Percentiles rank a stretch among this genome's conserved stretches.
phyloP scores from a whole-genome alignment of 257 asterid species.

The Craterostigma plantagineum region DNA sequence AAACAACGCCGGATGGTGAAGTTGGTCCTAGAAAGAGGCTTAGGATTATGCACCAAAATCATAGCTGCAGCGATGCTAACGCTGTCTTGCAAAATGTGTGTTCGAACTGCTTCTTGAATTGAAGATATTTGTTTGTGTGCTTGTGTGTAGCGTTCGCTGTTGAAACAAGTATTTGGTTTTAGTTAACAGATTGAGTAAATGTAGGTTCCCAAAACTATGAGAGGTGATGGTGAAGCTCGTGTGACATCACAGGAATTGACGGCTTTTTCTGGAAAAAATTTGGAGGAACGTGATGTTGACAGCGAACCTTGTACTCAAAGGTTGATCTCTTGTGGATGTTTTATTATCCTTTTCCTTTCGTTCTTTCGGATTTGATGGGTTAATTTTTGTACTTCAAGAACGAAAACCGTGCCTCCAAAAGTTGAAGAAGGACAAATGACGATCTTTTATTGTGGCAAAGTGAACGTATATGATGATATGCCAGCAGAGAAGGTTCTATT shows the following conservation, averaged over 20 bases:
- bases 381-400: slow-evolving; percentile 5
- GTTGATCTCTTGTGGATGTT: too few relatives aligned
- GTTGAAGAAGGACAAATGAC: slow-evolving; percentile 40
- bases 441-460: slow-evolving; percentile 75
- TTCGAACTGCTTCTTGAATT: slow-evolving; percentile 4
- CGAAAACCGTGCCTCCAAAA: too few relatives aligned
- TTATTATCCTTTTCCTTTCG: too few relatives aligned
- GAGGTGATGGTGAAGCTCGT: slow-evolving; percentile 34
- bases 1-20: slow-evolving; percentile 43
- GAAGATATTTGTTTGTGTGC: too few relatives aligned
- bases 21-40: slow-evolving; percentile 30
- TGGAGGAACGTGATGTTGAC: slow-evolving; percentile 23
- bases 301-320: too few relatives aligned
- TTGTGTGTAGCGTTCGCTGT: too few relatives aligned
- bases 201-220: slow-evolving; percentile 3
- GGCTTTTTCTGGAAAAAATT: slow-evolving; percentile 21
- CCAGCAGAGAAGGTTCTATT: slow-evolving; percentile 53
- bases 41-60: slow-evolving; percentile 16
- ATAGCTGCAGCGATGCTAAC: slow-evolving; percentile 10
- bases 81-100: slow-evolving; percentile 38
- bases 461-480: slow-evolving; percentile 79
- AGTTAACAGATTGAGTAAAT: too few relatives aligned
- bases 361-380: background rate
- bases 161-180: too few relatives aligned
- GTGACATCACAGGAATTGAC: slow-evolving; percentile 30